Evolutionary conservation across 78 protist genomes (phyloP), one percentile per base, ranked within the genome.

Genomic region (slime mould (Dictyostelium discoideum)): DNA sequence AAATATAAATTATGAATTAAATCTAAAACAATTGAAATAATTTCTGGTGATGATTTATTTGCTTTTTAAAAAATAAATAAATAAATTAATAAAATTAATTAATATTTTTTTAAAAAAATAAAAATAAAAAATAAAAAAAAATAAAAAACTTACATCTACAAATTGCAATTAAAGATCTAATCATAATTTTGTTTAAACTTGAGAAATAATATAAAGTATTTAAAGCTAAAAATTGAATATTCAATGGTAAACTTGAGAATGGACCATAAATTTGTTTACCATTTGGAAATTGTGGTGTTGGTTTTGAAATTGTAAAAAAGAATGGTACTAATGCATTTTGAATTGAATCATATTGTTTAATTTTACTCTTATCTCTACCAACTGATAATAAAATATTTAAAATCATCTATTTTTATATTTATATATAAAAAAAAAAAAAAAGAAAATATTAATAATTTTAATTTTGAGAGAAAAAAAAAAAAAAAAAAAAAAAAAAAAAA

Each of bases 231-330:
- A 48, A 81, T 72, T 90, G 95, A 54, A 90, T 46, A 37, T 90
- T 44, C 4, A 72, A n/a, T 48, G 95, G 95, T 37, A 90, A 26
- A 22, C 40, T 40, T 29, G 74, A 11, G 77, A 90, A 90, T 46
- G 95, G 95, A 24, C 95, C 95, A 82, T 82, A 90, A 6, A 90
- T 73, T 50, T 90, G 95, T 72, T 50, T 80, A n/a, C 88, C 95
- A 48, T 73, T 32, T 42, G 95, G 87, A n/a, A 9, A 54, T 83
- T 67, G 29, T 22, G 74, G 42, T 9, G 24, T 82, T 44, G 85
- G 80, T 72, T 90, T 90, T 37, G 95, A 24, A 54, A 90, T 90
- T 42, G 95, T 90, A 39, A 90, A 90, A 7, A 82, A 82, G 32
- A 60, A 90, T 26, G 95, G 95, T 73, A 90, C 95, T 37, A 90